Evolutionary conservation across 2,329 filamentous ascomycete species (phyloP).

Genomic region (Pseudocercospora pini-densiflorae): DNA sequence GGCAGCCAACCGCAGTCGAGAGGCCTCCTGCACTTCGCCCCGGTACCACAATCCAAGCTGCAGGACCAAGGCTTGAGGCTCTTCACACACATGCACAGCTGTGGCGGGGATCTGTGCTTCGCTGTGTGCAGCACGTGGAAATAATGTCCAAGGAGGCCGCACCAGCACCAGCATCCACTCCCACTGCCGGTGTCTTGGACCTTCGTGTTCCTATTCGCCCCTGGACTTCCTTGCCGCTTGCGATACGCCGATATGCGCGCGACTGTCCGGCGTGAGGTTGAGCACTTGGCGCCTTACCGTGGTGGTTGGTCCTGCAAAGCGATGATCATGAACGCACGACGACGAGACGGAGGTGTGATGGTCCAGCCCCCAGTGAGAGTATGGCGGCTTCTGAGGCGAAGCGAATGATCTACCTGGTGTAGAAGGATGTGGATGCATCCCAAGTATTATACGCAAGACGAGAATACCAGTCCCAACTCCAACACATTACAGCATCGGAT

Average conservation of each 20-base stretch:
- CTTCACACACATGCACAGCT: constrained; percentile 10
- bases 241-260: constrained; percentile 1
- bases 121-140: constrained; percentile 16
- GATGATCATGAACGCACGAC: constrained; percentile 21
- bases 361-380: background rate
- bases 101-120: constrained; percentile 5
- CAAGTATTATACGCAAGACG: background rate
- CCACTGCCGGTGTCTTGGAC: constrained; percentile 20
- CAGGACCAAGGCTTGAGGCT: constrained; percentile 8
- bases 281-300: background rate
- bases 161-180: background rate
- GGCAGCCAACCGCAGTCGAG: constrained; percentile 20
- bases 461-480: background rate
- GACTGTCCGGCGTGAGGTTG: background rate
- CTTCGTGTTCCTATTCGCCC: constrained; percentile 1
- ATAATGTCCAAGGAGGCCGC: constrained; percentile 4
- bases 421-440: constrained; percentile 4
- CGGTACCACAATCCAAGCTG: constrained; percentile 2
- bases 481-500: background rate
- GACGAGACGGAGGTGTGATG: background rate
- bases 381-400: background rate
- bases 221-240: background rate
- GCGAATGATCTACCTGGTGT: background rate
- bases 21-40: constrained; percentile 17
- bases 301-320: constrained; percentile 12